Percentiles rank a stretch among this genome's conserved stretches.
phyloP scores from a whole-genome alignment of 1,139 yeast species.

The Suhomyces anneliseae region DNA sequence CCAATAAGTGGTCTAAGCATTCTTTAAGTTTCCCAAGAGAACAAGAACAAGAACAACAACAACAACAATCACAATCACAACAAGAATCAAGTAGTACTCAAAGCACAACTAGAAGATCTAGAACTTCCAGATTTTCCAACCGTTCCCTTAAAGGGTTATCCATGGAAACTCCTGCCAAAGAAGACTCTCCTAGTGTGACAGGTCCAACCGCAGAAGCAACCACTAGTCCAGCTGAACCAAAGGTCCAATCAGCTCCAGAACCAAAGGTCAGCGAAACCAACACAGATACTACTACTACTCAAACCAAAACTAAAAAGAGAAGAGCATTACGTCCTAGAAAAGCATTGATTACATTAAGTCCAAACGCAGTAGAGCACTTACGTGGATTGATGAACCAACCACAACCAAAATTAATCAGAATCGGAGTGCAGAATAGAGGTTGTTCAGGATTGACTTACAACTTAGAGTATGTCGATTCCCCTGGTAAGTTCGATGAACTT shows the following conservation, averaged over 20 bases:
- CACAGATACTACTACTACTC: constrained; percentile 8
- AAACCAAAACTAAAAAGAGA: constrained; percentile 41
- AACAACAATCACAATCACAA: not conserved
- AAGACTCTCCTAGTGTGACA: not conserved
- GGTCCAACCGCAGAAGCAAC: constrained; percentile 1
- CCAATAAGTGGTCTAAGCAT: constrained; percentile 28
- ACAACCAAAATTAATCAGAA: constrained; percentile 81
- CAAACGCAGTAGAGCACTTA: constrained; percentile 73
- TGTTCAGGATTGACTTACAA: constrained; percentile 94
- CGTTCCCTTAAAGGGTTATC: constrained; percentile 9
- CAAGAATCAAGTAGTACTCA: not conserved
- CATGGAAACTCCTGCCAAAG: not conserved
- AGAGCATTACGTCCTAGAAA: constrained; percentile 80
- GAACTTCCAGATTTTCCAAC: constrained; percentile 37
- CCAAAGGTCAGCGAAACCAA: constrained; percentile 3
- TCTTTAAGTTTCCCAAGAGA: constrained; percentile 19
- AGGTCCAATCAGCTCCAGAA: constrained; percentile 3
- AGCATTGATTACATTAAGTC: constrained; percentile 79
- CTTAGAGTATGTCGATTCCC: constrained; percentile 81
- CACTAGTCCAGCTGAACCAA: constrained; percentile 4
- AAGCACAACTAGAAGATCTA: constrained; percentile 33
- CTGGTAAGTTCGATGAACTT: constrained; percentile 92
- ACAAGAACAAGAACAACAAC: constrained; percentile 1
- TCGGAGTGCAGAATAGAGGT: constrained; percentile 94
- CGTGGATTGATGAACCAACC: constrained; percentile 71